phyloP scores from a whole-genome alignment of 2,329 filamentous ascomycete species.

The Fusarium euwallaceae region DNA sequence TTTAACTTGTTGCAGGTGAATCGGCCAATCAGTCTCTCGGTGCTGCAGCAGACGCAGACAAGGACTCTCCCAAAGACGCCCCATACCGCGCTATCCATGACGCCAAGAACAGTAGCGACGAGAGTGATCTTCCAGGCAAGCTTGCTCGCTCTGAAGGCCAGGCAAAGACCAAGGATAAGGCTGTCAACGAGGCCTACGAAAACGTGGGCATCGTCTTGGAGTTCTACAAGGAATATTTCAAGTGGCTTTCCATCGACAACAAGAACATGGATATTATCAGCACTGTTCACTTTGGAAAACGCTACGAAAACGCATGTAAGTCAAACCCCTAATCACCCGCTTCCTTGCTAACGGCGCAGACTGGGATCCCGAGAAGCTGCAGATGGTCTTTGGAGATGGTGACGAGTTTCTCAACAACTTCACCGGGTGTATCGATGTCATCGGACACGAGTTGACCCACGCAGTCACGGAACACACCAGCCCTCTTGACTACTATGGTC shows the following conservation, averaged over 20 bases:
- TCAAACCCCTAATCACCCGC: not conserved
- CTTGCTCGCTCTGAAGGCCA: constrained; percentile 60
- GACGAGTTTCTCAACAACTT: constrained; percentile 65
- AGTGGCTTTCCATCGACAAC: constrained; percentile 66
- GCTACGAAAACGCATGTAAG: constrained; percentile 66
- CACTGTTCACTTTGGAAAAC: constrained; percentile 65
- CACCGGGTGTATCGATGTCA: constrained; percentile 66
- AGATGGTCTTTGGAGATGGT: constrained; percentile 71
- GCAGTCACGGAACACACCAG: constrained; percentile 65
- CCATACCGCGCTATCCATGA: constrained; percentile 61
- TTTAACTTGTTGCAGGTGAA: constrained; percentile 1
- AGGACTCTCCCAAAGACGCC: constrained; percentile 38
- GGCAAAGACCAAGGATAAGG: constrained; percentile 54
- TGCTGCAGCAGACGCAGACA: constrained; percentile 33
- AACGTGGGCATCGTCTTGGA: constrained; percentile 63
- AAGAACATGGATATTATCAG: constrained; percentile 62
- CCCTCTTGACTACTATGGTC: constrained; percentile 63
- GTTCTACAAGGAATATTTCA: constrained; percentile 64
- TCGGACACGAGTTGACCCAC: constrained; percentile 70
- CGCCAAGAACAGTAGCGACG: constrained; percentile 54
- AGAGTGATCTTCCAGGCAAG: constrained; percentile 57
- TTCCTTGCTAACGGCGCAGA: constrained; percentile 46
- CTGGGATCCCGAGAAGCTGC: constrained; percentile 62
- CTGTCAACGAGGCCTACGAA: constrained; percentile 64
- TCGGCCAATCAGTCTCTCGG: constrained; percentile 33